Conservation (phyloP, 2,329 filamentous ascomycete species). For the Aspergillus quadricinctus region DNA sequence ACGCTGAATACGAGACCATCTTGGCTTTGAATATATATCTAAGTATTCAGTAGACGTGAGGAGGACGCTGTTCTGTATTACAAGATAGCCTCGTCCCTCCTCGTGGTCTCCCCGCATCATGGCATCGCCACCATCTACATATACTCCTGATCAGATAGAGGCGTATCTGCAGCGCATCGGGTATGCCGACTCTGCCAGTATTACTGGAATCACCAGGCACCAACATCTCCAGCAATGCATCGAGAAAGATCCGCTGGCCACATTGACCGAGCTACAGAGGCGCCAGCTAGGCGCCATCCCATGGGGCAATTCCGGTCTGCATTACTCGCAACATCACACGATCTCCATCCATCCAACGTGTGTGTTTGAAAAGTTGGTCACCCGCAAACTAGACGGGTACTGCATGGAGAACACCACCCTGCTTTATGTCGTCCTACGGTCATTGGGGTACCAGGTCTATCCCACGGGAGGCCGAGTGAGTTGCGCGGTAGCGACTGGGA, state of each 20-base stretch:
- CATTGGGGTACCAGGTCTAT: conserved; percentile 52
- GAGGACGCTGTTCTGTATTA: neutral
- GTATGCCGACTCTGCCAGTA: conserved; percentile 15
- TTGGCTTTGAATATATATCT: neutral
- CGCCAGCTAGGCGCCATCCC: conserved; percentile 48
- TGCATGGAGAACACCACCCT: conserved; percentile 59
- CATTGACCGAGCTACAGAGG: conserved; percentile 33
- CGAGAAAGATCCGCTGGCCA: conserved; percentile 25
- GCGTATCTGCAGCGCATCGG: conserved; percentile 32
- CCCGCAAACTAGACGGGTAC: conserved; percentile 51
- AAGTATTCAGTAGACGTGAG: neutral
- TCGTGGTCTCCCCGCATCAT: neutral
- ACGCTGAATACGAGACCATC: neutral
- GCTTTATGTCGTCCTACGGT: conserved; percentile 49
- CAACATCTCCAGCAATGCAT: conserved; percentile 25
- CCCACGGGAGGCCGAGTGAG: conserved; percentile 51
- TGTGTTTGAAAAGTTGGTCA: conserved; percentile 52
- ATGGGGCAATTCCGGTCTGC: conserved; percentile 55
- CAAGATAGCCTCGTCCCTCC: neutral
- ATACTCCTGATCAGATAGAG: conserved; percentile 33
- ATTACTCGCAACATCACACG: conserved; percentile 48
- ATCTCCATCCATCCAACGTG: conserved; percentile 48
- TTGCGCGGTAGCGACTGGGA: conserved; percentile 25
- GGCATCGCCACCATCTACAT: conserved; percentile 17
- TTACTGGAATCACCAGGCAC: conserved; percentile 17